These are phyloP conservation scores for Bacidia gigantensis DNA, from an alignment of 495 filamentous ascomycete genomes.

Conservation along the genomic window DNA sequence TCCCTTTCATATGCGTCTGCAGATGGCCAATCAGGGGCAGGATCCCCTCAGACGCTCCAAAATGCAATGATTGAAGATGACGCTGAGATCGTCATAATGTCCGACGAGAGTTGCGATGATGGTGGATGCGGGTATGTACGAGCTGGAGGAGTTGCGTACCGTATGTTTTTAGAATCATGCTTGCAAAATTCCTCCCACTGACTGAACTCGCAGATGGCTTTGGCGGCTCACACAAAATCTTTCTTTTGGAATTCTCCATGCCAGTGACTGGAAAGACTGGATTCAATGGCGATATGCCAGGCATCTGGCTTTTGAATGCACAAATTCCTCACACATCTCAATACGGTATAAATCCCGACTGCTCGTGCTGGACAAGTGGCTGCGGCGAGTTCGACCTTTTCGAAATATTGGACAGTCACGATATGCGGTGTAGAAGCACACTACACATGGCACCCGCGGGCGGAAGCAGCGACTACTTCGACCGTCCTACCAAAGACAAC, in stretches of 20 bases:
- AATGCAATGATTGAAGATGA: slow-evolving; percentile 38
- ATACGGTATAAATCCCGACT: slow-evolving; percentile 39
- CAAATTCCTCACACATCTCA: slow-evolving; percentile 51
- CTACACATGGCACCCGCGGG: slow-evolving; percentile 38
- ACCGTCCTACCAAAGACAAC: slow-evolving; percentile 36
- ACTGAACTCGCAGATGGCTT: slow-evolving; percentile 44
- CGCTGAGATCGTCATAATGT: slow-evolving; percentile 48
- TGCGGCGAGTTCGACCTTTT: slow-evolving; percentile 65
- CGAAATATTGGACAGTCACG: slow-evolving; percentile 43
- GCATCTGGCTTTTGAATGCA: slow-evolving; percentile 59
- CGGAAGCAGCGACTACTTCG: slow-evolving; percentile 50
- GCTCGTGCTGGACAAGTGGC: slow-evolving; percentile 53
- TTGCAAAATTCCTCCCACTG: background rate
- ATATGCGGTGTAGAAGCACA: slow-evolving; percentile 39
- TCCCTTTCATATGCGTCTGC: slow-evolving; percentile 46
- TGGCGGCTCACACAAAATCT: slow-evolving; percentile 43
- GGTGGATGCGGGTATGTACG: slow-evolving; percentile 43
- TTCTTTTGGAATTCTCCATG: slow-evolving; percentile 57
- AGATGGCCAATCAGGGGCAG: slow-evolving; percentile 34
- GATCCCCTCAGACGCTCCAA: slow-evolving; percentile 35
- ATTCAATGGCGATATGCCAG: slow-evolving; percentile 43
- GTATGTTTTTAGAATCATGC: slow-evolving; percentile 27
- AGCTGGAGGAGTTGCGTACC: slow-evolving; percentile 44
- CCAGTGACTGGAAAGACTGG: slow-evolving; percentile 29
- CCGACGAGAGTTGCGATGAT: slow-evolving; percentile 38